phyloP scores from a whole-genome alignment of 228 moss, liverwort and hornwort species.

The Sphagnum magellanicum region DNA sequence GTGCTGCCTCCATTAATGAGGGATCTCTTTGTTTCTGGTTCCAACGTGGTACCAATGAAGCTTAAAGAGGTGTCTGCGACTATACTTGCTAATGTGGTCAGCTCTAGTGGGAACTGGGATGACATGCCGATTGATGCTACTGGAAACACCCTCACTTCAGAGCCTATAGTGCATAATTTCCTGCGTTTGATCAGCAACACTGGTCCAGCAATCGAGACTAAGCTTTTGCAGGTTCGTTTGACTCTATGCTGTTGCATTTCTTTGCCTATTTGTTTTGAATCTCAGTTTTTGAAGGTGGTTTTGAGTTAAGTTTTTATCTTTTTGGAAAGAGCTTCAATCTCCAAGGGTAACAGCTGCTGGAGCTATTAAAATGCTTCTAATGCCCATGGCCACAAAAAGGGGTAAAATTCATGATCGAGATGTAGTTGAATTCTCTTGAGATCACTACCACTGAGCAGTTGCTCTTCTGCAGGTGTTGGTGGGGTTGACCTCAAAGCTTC shows the following conservation, averaged over 20 bases:
- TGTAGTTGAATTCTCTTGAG: too few relatives aligned
- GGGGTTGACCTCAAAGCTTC: constrained; percentile 74
- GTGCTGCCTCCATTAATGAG: constrained; percentile 79
- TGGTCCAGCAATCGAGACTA: constrained; percentile 82
- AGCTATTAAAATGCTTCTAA: too few relatives aligned
- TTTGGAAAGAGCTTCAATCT: too few relatives aligned
- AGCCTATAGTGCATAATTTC: constrained; percentile 73
- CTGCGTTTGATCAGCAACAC: constrained; percentile 91
- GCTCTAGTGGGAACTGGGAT: constrained; percentile 68
- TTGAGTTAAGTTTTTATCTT: too few relatives aligned
- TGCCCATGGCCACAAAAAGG: too few relatives aligned
- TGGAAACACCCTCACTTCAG: constrained; percentile 72
- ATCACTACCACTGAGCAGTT: too few relatives aligned
- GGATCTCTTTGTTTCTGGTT: constrained; percentile 74
- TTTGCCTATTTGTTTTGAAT: too few relatives aligned
- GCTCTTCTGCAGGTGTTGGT: constrained; percentile 60
- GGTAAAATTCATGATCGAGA: too few relatives aligned
- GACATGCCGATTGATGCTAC: constrained; percentile 54
- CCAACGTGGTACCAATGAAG: constrained; percentile 60
- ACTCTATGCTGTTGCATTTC: neutral
- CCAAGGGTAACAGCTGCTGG: too few relatives aligned
- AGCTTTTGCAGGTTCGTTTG: constrained; percentile 73
- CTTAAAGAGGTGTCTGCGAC: constrained; percentile 86
- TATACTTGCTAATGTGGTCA: constrained; percentile 81
- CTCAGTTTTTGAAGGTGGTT: too few relatives aligned